Percentiles rank a stretch among this genome's conserved stretches.
phyloP scores from a whole-genome alignment of 768 basidiomycete species.

The Mycena sanguinolenta region DNA sequence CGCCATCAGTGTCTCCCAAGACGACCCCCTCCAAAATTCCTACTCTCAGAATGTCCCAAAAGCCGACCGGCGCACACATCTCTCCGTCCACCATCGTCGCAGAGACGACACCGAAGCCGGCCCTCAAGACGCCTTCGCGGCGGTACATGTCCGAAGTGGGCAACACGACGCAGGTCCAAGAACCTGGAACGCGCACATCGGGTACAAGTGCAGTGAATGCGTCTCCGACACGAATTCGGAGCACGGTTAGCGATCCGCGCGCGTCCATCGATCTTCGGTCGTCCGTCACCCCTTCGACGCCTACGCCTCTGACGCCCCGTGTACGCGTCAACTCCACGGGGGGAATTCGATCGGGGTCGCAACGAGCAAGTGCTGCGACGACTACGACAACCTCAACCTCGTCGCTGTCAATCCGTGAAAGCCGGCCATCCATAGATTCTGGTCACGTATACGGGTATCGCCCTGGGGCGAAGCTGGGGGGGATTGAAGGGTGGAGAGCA shows the following conservation, averaged over 20 bases:
- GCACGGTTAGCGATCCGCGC: slow-evolving; percentile 32
- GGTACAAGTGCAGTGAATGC: slow-evolving; percentile 12
- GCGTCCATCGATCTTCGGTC: slow-evolving; percentile 20
- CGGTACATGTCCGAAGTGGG: slow-evolving; percentile 38
- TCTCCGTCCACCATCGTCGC: slow-evolving; percentile 33
- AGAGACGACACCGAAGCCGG: slow-evolving; percentile 6
- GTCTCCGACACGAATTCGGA: slow-evolving; percentile 7
- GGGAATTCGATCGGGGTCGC: slow-evolving; percentile 17
- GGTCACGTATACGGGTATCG: slow-evolving; percentile 27
- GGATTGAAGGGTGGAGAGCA: slow-evolving; percentile 30
- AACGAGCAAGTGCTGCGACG: slow-evolving; percentile 17
- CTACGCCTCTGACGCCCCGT: slow-evolving; percentile 3
- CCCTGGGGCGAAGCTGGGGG: slow-evolving; percentile 17
- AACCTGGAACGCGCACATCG: slow-evolving; percentile 25
- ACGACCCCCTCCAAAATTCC: slow-evolving; percentile 35
- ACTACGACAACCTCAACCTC: slow-evolving; percentile 32
- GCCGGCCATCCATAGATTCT: slow-evolving; percentile 32
- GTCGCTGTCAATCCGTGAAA: slow-evolving; percentile 26
- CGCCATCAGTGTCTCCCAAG: not conserved
- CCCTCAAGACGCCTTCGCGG: slow-evolving; percentile 7
- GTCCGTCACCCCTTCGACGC: slow-evolving; percentile 15
- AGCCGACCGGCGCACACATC: slow-evolving; percentile 29
- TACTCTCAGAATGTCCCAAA: slow-evolving; percentile 17
- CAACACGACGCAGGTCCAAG: slow-evolving; percentile 24
- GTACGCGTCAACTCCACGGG: slow-evolving; percentile 20